Base-by-base conservation (phyloP, 495 filamentous ascomycete genomes). In the Rusavskia elegans region DNA sequence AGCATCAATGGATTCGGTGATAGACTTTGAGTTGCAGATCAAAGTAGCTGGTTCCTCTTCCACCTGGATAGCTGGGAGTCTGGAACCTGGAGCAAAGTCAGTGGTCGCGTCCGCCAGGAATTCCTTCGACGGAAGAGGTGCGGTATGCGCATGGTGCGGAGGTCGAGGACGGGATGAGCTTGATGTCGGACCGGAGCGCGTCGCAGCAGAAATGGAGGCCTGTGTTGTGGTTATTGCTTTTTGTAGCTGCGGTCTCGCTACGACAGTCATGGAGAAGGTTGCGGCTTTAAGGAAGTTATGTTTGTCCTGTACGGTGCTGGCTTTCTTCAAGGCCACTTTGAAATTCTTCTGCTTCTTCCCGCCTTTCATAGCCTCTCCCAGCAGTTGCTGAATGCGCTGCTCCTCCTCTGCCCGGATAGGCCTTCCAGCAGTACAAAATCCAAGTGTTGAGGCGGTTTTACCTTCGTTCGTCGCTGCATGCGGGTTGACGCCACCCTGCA, bases 401-500 rank as follows among this genome's bases (percentile, higher is more conserved):
- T 45, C 48, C 40, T 53, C 51, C 5, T 39, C 51, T 36, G 46
- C 44, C 11, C 7, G 1, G 21, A 53, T 53, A 2, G 42, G 41
- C 0, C 5, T 13, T 21, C 42, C 51, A 39, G 25, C 30, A 0
- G 51, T 53, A 29, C 51, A 20, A 32, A 53, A 48, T 11, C 23
- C 23, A 21, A 53, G 27, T 3, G 19, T 19, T 35, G 41, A 30
- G 14, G 51, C 19, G 17, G 40, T 53, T 25, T 32, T 48, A 3
- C 51, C 51, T 48, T 53, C 51, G 2, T 53, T 45, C 16, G 41
- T 53, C 14, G 27, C 14, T 16, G 41, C 42, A 10, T 45, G 40
- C 19, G 51, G 51, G n/a, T 53, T 45, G 17, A 29, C 39, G 9
- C 51, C 51, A 10, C 45, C 45, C 17, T 48, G 45, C 21, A 61